Conservation (phyloP, 768 basidiomycete species). For the Kwoniella sp. region DNA sequence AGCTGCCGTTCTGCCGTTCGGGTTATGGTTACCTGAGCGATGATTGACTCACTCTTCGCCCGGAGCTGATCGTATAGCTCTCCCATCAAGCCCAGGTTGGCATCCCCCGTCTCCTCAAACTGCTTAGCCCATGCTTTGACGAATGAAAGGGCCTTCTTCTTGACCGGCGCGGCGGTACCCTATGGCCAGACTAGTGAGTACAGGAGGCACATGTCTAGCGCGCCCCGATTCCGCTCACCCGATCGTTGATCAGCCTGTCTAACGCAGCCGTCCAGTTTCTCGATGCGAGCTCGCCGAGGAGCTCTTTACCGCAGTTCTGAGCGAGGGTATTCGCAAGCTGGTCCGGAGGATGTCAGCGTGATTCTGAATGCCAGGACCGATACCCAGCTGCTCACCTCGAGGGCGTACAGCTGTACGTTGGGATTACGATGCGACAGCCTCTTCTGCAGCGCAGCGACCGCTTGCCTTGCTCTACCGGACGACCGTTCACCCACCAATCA, state of each 20-base stretch:
- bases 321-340: slow-evolving; percentile 76
- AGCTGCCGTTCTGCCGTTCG: background rate
- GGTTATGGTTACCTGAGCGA: background rate
- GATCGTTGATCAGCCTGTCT: slow-evolving; percentile 79
- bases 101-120: slow-evolving; percentile 64
- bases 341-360: background rate
- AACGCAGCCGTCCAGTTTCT: slow-evolving; percentile 85
- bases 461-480: slow-evolving; percentile 77
- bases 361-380: background rate
- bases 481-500: background rate
- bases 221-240: slow-evolving; percentile 55
- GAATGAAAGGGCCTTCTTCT: slow-evolving; percentile 64
- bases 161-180: slow-evolving; percentile 91
- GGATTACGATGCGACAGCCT: slow-evolving; percentile 89
- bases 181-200: slow-evolving; percentile 40
- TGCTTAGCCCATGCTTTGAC: slow-evolving; percentile 80
- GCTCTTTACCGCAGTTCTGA: slow-evolving; percentile 78
- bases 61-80: slow-evolving; percentile 78
- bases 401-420: slow-evolving; percentile 91
- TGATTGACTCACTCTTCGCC: slow-evolving; percentile 69
- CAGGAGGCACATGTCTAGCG: background rate
- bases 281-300: slow-evolving; percentile 82
- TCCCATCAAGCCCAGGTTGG: slow-evolving; percentile 80
- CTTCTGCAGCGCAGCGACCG: slow-evolving; percentile 77
- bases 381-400: slow-evolving; percentile 55